Evolutionary conservation across 2,329 filamentous ascomycete species (phyloP).

Genomic region (Sclerotinia subarctica): DNA sequence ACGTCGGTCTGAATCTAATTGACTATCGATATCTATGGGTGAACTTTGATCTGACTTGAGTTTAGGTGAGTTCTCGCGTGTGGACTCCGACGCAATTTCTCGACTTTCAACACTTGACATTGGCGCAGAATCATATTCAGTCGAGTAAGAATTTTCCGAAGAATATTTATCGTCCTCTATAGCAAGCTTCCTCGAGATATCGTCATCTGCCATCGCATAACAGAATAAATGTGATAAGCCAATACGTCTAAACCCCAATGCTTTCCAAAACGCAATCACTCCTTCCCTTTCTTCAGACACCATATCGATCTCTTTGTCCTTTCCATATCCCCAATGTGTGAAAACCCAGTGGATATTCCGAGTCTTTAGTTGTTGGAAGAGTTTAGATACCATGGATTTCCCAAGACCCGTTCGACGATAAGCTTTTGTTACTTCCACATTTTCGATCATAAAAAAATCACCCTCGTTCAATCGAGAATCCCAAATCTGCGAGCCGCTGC

Average conservation of each 20-base stretch:
- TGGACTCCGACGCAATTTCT: background rate
- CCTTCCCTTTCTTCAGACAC: background rate
- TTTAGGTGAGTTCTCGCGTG: background rate
- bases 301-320: background rate
- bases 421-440: background rate
- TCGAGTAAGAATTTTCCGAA: background rate
- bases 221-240: background rate
- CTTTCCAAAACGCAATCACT: conserved; percentile 1
- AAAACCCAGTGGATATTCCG: background rate
- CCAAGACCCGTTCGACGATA: background rate
- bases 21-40: background rate
- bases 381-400: background rate
- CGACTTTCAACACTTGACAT: background rate
- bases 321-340: background rate
- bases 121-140: background rate
- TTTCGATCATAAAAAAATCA: conserved; percentile 1
- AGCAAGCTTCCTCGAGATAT: background rate
- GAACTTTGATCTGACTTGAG: background rate
- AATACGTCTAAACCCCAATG: background rate
- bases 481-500: background rate
- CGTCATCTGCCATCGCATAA: background rate
- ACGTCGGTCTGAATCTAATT: no score
- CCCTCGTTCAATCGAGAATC: background rate
- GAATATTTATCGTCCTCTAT: background rate
- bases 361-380: background rate